Conservation (phyloP, 805 yeast species). For the Pichia pseudocactophila region DNA sequence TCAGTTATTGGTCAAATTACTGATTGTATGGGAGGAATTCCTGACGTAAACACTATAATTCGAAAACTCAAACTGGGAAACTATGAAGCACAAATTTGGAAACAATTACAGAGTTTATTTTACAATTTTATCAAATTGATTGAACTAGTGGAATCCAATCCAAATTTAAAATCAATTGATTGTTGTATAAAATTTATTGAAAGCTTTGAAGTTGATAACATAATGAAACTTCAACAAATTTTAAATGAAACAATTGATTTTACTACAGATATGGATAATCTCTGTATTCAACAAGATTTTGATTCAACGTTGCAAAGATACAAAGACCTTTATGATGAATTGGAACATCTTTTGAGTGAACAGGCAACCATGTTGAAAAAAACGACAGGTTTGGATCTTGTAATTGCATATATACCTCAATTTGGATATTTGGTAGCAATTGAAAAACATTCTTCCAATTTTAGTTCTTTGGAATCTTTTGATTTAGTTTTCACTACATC, state of each 20-base stretch:
- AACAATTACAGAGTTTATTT: constrained; percentile 20
- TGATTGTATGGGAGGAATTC: constrained; percentile 18
- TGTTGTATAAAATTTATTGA: constrained; percentile 9
- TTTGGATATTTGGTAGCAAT: constrained; percentile 32
- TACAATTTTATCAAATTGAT: constrained; percentile 14
- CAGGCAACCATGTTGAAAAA: constrained; percentile 15
- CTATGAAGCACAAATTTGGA: constrained; percentile 24
- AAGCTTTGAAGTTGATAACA: constrained; percentile 5
- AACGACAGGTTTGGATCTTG: constrained; percentile 3
- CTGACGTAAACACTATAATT: constrained; percentile 23
- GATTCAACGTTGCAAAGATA: constrained; percentile 23
- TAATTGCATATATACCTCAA: constrained; percentile 36
- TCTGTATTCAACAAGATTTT: constrained; percentile 26
- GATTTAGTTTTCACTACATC: constrained; percentile 32
- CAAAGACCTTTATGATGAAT: constrained; percentile 19
- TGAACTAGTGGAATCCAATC: constrained; percentile 5
- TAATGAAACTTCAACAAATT: constrained; percentile 13
- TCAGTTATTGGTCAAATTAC: constrained; percentile 17
- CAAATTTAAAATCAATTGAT: neutral
- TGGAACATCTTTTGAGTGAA: constrained; percentile 27
- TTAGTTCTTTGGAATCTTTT: constrained; percentile 16
- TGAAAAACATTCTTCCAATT: constrained; percentile 10
- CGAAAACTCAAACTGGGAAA: constrained; percentile 22
- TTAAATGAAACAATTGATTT: constrained; percentile 29
- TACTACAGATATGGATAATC: constrained; percentile 22